These are phyloP conservation scores for Closterium sp. DNA, from an alignment of 139 green algal genomes.

Conservation along the genomic window DNA sequence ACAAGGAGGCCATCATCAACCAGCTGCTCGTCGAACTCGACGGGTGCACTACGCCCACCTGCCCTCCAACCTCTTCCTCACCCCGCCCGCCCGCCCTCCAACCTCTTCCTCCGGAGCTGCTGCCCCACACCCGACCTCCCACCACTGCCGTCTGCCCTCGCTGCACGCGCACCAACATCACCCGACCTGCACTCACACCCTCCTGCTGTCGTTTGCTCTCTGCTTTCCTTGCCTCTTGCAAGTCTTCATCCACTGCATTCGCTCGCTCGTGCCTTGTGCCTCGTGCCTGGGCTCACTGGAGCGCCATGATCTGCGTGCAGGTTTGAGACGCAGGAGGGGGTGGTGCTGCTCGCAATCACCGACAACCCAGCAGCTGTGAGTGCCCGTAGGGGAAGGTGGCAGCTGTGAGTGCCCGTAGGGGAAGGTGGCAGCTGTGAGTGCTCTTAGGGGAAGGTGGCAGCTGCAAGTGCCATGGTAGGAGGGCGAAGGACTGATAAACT, in stretches of 20 bases:
- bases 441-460: neutral
- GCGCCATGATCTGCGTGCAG: neutral
- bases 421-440: neutral
- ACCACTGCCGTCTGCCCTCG: too few species aligned
- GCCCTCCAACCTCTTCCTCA: neutral
- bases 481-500: too few species aligned
- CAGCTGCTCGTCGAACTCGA: slow-evolving; percentile 42
- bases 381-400: neutral
- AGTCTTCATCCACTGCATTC: too few species aligned
- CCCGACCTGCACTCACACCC: neutral
- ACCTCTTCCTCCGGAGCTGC: too few species aligned
- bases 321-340: slow-evolving; percentile 41
- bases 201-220: neutral
- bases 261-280: too few species aligned
- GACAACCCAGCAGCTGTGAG: slow-evolving; percentile 6
- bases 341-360: slow-evolving; percentile 29
- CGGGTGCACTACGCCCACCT: neutral
- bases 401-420: too few species aligned
- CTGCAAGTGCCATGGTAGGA: neutral
- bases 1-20: slow-evolving; percentile 38
- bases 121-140: too few species aligned
- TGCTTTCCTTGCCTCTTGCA: neutral
- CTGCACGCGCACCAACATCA: neutral
- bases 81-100: neutral
- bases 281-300: too few species aligned